Evolutionary conservation across 2,329 filamentous ascomycete species (phyloP).

Genomic region (Trichoderma sp.): DNA sequence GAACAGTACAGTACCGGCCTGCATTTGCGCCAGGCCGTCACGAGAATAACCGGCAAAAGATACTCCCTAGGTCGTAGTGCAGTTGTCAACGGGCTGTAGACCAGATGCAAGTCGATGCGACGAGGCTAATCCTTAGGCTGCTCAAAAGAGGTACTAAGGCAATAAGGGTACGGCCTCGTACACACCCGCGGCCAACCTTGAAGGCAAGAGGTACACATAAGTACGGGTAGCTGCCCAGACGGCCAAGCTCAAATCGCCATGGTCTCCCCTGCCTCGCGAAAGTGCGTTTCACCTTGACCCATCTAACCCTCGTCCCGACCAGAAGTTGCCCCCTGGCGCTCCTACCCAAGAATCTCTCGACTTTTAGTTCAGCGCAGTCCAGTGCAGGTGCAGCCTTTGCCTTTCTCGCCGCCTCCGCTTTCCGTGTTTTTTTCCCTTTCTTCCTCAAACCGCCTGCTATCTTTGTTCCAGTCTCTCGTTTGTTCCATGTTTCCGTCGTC

Average conservation of each 20-base stretch:
- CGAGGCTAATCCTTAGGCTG: neutral
- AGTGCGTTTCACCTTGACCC: conserved; percentile 22
- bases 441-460: neutral
- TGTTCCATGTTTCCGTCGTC: conserved; percentile 8
- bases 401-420: conserved; percentile 1
- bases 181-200: neutral
- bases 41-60: neutral
- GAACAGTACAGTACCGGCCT: neutral
- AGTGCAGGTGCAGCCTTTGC: neutral
- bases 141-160: neutral
- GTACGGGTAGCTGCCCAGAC: neutral
- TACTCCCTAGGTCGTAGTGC: neutral
- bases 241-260: neutral
- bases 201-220: neutral
- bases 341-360: conserved; percentile 2
- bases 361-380: neutral
- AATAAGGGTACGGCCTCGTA: neutral
- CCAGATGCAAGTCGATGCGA: neutral
- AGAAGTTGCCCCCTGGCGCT: conserved; percentile 16
- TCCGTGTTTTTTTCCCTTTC: neutral
- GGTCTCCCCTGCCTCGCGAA: conserved; percentile 19
- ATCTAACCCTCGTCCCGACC: conserved; percentile 20
- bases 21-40: neutral
- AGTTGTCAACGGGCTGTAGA: neutral
- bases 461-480: conserved; percentile 21